phyloP scores from a whole-genome alignment of 768 basidiomycete genomes.

The Symmetrospora coprosmae region DNA sequence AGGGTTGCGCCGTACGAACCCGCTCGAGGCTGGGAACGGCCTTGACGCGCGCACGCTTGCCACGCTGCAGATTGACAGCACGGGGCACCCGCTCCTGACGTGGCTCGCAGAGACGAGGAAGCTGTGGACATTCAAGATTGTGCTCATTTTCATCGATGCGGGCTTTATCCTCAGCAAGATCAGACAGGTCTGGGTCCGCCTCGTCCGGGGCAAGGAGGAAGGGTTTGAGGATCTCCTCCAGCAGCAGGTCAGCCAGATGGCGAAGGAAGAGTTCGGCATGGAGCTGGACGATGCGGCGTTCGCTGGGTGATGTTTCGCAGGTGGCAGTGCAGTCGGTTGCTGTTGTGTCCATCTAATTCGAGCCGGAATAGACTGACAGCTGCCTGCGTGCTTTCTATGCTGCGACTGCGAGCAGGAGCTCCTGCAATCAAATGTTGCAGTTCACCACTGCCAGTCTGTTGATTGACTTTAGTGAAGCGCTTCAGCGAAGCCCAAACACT shows the following conservation, averaged over 20 bases:
- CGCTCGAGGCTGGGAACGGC: neutral
- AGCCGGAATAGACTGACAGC: no score
- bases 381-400: no score
- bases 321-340: no score
- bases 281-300: constrained; percentile 53
- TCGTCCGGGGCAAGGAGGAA: constrained; percentile 36
- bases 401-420: no score
- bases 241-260: constrained; percentile 55
- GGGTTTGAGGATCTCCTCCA: constrained; percentile 74
- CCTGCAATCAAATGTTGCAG: no score
- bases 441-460: no score
- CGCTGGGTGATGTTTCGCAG: constrained; percentile 34
- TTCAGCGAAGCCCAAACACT: no score
- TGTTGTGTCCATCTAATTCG: no score
- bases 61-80: constrained; percentile 28
- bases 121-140: constrained; percentile 50
- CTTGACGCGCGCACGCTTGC: constrained; percentile 43
- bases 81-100: constrained; percentile 32
- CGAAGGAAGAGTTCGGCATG: constrained; percentile 64
- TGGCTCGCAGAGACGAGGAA: constrained; percentile 38
- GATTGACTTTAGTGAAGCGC: no score
- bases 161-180: constrained; percentile 54
- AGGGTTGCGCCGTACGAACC: constrained; percentile 18
- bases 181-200: constrained; percentile 42
- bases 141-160: constrained; percentile 57